Base-by-base conservation (phyloP, 208 protist species). In the Crithidia acanthocephali region DNA sequence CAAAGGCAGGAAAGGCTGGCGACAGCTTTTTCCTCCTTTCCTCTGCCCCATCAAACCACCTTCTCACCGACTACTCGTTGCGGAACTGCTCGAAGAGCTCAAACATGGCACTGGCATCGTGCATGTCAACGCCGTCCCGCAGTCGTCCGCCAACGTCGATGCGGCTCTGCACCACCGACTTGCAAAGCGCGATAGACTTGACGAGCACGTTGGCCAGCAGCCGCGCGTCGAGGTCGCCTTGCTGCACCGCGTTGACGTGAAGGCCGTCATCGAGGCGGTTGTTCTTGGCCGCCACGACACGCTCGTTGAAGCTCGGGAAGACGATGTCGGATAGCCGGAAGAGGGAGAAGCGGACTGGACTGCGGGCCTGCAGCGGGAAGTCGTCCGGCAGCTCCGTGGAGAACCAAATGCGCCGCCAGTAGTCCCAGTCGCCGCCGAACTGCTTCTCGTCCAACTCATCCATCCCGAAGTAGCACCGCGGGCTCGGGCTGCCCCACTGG, bases 321-420 rank as follows among this genome's bases (percentile, higher is more conserved):
- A 90, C 85, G 33, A 93, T 68, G 65, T 93, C 85, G 27, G 71
- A 76, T 23, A 87, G 52, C 1, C 85, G 82, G 55, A 93, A 89
- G 6, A 93, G 70, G 0, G 80, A 86, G 56, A 90, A 90, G 15
- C 85, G 79, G 37, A 90, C 69, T 5, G 79, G 76, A 22, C 76
- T 88, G 37, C 60, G 51, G 4, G 42, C 13, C 25, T 23, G 52
- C 48, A 70, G 32, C 47, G 40, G 59, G 18, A 64, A 58, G 64
- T 83, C 80, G 20, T 79, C 76, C 0, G 74, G 80, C 20, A 82
- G 74, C 64, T 81, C 72, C 33, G 78, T 80, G 1, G 83, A 84
- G 18, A 67, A 33, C 58, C 73, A 69, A n/a, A 82, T 83, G 45
- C 65, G 63, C 66, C 73, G 72, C 83, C 79, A 85, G 72, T 80